These are phyloP conservation scores for Pleurozium schreberi DNA, from an alignment of 225 moss, liverwort and hornwort species.

Conservation along the genomic window DNA sequence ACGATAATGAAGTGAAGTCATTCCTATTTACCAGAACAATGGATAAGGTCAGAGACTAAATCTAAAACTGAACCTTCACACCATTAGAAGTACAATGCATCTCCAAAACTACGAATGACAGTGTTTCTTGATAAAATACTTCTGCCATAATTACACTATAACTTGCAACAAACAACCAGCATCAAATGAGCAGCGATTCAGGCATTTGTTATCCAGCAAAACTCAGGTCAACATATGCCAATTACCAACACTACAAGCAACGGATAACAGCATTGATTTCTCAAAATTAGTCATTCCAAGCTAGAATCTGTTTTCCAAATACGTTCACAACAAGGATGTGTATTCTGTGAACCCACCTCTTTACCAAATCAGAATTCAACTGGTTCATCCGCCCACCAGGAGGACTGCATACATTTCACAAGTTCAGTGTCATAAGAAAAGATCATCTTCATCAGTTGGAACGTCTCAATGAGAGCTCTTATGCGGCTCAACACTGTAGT, in stretches of 20 bases:
- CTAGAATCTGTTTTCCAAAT: not conserved
- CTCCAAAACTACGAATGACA: not conserved
- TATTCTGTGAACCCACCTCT: slow-evolving; percentile 1
- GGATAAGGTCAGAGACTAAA: not conserved
- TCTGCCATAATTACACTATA: not conserved
- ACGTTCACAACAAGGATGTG: not conserved
- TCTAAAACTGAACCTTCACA: not conserved
- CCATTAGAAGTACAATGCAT: not conserved
- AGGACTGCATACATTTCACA: slow-evolving; percentile 10
- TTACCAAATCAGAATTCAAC: not conserved
- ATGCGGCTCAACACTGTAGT: not conserved
- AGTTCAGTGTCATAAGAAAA: not conserved
- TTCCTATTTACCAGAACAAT: slow-evolving; percentile 1
- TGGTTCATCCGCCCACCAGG: slow-evolving; percentile 1
- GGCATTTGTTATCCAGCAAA: not conserved
- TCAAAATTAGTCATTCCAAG: not conserved
- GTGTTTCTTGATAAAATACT: not conserved
- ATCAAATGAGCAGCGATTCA: not conserved
- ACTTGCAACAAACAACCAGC: not conserved
- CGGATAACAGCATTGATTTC: not conserved
- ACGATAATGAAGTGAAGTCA: slow-evolving; percentile 5
- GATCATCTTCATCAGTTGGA: not conserved
- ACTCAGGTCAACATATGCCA: not conserved
- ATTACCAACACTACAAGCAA: not conserved
- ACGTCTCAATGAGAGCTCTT: not conserved